Conservation (phyloP, 176 grass and related monocot species). For the Avena insularis region DNA sequence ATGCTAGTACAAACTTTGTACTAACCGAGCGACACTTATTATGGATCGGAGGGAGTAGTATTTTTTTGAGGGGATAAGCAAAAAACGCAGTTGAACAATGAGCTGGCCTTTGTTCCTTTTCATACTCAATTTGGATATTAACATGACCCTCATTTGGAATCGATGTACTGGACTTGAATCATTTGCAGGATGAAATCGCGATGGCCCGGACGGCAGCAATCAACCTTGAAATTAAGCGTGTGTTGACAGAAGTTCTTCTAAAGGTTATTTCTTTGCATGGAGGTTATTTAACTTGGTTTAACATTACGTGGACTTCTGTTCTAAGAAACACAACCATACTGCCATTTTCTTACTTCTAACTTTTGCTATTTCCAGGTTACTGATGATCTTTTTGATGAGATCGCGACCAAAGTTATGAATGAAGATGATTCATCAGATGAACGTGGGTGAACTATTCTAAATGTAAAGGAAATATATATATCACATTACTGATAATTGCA, state of each 20-base stretch:
- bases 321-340: constrained; percentile 16
- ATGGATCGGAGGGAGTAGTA: not conserved
- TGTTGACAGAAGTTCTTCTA: constrained; percentile 94
- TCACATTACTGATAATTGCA: constrained; percentile 40
- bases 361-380: constrained; percentile 70
- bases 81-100: not conserved
- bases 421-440: constrained; percentile 75
- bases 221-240: constrained; percentile 95
- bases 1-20: too few species aligned
- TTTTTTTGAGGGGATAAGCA: constrained; percentile 17
- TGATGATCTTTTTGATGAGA: constrained; percentile 97
- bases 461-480: constrained; percentile 33
- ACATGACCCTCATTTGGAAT: constrained; percentile 15
- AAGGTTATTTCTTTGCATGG: constrained; percentile 60
- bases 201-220: constrained; percentile 58
- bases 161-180: constrained; percentile 27
- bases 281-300: constrained; percentile 23
- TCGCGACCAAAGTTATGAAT: constrained; percentile 84
- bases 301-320: constrained; percentile 14
- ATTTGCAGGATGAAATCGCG: constrained; percentile 81
- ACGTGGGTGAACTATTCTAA: constrained; percentile 54
- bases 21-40: too few species aligned
- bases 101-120: not conserved
- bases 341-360: constrained; percentile 13
- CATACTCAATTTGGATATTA: constrained; percentile 26